These are phyloP conservation scores for Cladophialophora chaetospira DNA, from an alignment of 2,329 filamentous ascomycete species.

Conservation along the genomic window DNA sequence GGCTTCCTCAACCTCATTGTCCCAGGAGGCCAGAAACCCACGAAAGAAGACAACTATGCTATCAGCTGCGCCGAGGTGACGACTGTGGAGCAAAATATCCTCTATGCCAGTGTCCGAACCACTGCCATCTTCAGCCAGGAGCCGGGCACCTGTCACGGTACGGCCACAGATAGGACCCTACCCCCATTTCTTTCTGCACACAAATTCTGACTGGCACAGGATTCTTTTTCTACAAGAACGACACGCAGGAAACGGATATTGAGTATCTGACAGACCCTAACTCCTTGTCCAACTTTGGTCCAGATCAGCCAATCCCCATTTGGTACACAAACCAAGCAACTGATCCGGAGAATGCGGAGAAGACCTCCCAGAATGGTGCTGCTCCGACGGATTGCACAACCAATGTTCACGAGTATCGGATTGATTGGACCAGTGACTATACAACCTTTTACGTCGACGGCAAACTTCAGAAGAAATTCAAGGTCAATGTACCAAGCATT, in stretches of 20 bases:
- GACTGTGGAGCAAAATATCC: conserved; percentile 28
- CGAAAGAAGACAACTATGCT: conserved; percentile 4
- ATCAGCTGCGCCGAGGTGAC: conserved; percentile 28
- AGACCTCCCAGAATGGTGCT: conserved; percentile 21
- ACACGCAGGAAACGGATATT: conserved; percentile 31
- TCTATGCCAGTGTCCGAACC: conserved; percentile 32
- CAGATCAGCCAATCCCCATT: conserved; percentile 21
- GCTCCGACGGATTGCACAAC: conserved; percentile 26
- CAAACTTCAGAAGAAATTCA: conserved; percentile 22
- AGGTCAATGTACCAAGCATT: conserved; percentile 26
- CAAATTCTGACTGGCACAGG: conserved; percentile 15
- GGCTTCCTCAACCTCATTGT: conserved; percentile 28
- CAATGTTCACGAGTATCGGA: conserved; percentile 30
- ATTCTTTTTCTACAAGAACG: conserved; percentile 31
- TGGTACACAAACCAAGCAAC: conserved; percentile 31
- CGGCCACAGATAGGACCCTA: background rate
- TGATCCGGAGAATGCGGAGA: conserved; percentile 10
- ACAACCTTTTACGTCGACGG: conserved; percentile 33
- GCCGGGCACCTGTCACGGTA: conserved; percentile 31
- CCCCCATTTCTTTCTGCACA: background rate
- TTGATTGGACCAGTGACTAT: conserved; percentile 30
- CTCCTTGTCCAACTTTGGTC: conserved; percentile 27
- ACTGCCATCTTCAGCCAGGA: conserved; percentile 29
- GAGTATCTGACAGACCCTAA: conserved; percentile 32
- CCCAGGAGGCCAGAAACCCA: conserved; percentile 26